A percentile compares a stretch with the other conserved stretches of the same genome.
phyloP scores from a whole-genome alignment of 208 protist genomes.

The Acanthamoeba royreba region DNA sequence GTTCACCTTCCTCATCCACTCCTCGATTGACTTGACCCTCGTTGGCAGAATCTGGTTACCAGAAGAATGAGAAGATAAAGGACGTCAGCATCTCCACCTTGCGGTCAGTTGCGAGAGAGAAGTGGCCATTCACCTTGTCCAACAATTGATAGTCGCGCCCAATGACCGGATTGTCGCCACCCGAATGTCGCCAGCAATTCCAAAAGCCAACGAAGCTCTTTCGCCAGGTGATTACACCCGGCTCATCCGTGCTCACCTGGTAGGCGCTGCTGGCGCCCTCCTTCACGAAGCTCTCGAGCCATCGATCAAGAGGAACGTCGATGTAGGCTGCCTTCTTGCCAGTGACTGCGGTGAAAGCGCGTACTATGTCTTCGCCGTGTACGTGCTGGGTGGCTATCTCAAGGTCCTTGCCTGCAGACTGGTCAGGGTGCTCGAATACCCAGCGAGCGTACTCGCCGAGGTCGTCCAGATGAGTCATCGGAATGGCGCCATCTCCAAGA shows the following conservation, averaged over 20 bases:
- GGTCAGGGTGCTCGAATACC: not conserved
- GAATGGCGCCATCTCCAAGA: not conserved
- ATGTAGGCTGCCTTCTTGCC: not conserved
- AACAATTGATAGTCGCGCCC: not conserved
- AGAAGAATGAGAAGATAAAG: not conserved
- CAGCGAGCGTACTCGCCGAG: not conserved
- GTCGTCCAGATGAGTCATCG: not conserved
- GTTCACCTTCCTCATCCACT: conserved; percentile 27
- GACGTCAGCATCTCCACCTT: not conserved
- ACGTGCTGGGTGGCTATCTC: not conserved
- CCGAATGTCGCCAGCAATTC: not conserved
- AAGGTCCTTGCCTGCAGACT: not conserved
- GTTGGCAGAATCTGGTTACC: not conserved
- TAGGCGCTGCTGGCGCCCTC: not conserved
- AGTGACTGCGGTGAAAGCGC: not conserved
- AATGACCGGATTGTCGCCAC: not conserved
- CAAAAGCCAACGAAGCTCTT: not conserved
- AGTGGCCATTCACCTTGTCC: not conserved
- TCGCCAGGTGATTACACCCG: not conserved
- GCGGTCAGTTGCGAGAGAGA: not conserved
- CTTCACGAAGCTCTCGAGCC: not conserved
- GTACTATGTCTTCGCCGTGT: not conserved
- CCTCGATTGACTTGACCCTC: not conserved
- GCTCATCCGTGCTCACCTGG: not conserved
- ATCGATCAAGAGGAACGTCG: not conserved